phyloP scores from a whole-genome alignment of 2,329 filamentous ascomycete species.

The Botrytis cinerea region DNA sequence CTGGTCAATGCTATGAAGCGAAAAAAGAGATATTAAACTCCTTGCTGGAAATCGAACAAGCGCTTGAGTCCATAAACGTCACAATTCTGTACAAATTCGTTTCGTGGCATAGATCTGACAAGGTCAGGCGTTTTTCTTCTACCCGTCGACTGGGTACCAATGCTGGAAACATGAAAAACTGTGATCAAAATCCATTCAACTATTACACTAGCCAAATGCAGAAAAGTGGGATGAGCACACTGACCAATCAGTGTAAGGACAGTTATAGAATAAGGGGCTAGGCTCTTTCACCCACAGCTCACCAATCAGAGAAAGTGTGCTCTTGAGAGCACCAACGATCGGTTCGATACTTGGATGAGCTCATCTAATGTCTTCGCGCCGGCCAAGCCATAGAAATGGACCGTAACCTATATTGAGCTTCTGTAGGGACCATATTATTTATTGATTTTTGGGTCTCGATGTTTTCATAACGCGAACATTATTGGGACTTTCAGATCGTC shows the following conservation, averaged over 20 bases:
- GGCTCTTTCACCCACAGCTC: not conserved
- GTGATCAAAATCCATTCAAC: not conserved
- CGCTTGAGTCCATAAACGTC: not conserved
- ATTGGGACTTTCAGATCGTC: not conserved
- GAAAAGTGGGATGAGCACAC: not conserved
- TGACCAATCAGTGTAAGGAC: not conserved
- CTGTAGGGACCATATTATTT: not conserved
- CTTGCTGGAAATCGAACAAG: not conserved
- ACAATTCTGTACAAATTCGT: not conserved
- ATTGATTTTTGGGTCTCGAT: not conserved
- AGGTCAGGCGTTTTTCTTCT: too few relatives aligned
- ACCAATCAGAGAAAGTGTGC: not conserved
- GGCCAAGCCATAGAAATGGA: not conserved
- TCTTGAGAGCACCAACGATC: not conserved
- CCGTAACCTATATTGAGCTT: not conserved
- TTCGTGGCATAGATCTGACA: not conserved
- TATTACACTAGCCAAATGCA: not conserved
- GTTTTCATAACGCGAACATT: not conserved
- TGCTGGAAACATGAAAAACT: not conserved
- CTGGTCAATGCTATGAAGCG: conserved; percentile 12
- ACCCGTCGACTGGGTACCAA: not conserved
- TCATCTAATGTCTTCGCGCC: not conserved
- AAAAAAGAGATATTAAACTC: not conserved
- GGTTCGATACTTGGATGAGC: not conserved
- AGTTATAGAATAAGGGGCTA: not conserved